Evolutionary conservation across 768 basidiomycete genomes (phyloP), one percentile per base, ranked within the genome.

Genomic region (Phylloporus sp.): DNA sequence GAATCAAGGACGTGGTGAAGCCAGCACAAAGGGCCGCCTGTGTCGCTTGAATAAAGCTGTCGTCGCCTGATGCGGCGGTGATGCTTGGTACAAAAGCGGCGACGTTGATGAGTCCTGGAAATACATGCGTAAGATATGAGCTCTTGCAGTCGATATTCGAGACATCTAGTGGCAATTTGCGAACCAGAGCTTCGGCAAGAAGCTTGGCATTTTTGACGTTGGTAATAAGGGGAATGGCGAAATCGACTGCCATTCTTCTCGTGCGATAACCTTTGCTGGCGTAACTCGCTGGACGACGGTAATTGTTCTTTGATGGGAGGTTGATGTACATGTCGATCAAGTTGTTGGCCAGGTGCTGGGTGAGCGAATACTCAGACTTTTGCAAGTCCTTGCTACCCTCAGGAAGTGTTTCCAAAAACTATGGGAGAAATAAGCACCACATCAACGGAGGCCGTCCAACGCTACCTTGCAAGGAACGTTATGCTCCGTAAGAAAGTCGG

Each of bases 271-370:
- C 96, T 64, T 96, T 94, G 67, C 92, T 96, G 42, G 92, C 81
- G 65, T 98, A 99, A 67, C 85, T 94, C 13, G 96, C 94, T 6
- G 96, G 96, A 17, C 96, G 87, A 48, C 96, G 87, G 69, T 90
- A 98, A 63, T 92, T 80, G 68, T 99, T 98, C 72, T 92, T 96
- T 32, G 95, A 97, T 3, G 96, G 96, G 56, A 99, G 73, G 68
- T 99, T 99, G 81, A 99, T 95, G 68, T 97, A 99, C 82, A 98
- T 89, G 70, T 99, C 96, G 64, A 99, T 99, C 58, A 96, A 73
- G 67, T 94, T 93, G 69, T 95, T 95, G 27, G 90, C 90, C 51
- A 99, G 72, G 72, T 99, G 96, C 66, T 96, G 92, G 5, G 90
- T 93, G 48, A 99, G 74, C 0, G 96, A 98, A 67, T 97, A 99